phyloP scores from a whole-genome alignment of 805 yeast species.

The Kuraishia hungarica region DNA sequence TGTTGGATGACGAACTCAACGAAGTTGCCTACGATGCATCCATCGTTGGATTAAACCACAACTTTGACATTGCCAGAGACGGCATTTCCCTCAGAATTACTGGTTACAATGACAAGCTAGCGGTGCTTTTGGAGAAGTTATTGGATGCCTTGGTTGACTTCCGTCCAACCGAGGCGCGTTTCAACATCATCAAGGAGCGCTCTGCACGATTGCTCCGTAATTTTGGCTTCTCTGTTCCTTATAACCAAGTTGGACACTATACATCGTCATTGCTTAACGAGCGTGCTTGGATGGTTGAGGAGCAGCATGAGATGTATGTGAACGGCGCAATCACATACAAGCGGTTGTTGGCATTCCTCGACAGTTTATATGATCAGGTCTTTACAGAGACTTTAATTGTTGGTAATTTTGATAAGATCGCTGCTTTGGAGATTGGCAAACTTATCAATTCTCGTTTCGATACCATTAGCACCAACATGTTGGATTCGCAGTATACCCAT shows the following conservation, averaged over 20 bases:
- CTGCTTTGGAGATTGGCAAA: constrained; percentile 42
- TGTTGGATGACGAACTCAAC: constrained; percentile 67
- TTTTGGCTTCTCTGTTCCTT: constrained; percentile 67
- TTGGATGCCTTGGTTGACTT: constrained; percentile 44
- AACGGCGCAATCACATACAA: constrained; percentile 39
- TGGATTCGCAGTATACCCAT: constrained; percentile 34
- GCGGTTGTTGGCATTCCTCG: constrained; percentile 30
- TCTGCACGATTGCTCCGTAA: constrained; percentile 55
- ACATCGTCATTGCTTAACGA: constrained; percentile 64
- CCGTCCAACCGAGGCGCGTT: constrained; percentile 46
- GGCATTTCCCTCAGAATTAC: constrained; percentile 60
- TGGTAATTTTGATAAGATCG: constrained; percentile 59
- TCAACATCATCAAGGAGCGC: constrained; percentile 59
- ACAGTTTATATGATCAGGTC: constrained; percentile 46
- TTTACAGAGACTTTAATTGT: constrained; percentile 65
- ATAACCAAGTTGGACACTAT: constrained; percentile 61
- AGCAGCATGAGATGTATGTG: constrained; percentile 43
- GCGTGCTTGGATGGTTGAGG: constrained; percentile 55
- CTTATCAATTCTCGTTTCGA: constrained; percentile 29
- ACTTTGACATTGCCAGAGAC: constrained; percentile 51
- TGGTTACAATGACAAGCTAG: constrained; percentile 82
- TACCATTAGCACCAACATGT: constrained; percentile 23
- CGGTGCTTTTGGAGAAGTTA: constrained; percentile 52
- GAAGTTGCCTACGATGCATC: constrained; percentile 79
- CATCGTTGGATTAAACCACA: constrained; percentile 64